Conservation (phyloP, 2,329 filamentous ascomycete genomes). For the Hypoxylon rubiginosum region DNA sequence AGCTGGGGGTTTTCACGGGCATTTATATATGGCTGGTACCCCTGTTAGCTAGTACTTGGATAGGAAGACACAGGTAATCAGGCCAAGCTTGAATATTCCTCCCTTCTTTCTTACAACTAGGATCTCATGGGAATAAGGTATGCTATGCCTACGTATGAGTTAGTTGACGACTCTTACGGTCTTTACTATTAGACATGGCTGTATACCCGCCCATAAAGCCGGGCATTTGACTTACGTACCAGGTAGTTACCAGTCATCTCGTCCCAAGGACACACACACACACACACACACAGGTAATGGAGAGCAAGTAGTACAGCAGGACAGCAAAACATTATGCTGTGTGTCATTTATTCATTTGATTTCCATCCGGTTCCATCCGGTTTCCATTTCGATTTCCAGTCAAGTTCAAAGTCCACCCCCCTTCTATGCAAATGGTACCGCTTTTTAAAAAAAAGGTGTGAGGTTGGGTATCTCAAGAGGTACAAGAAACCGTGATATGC, state of each 20-base stretch:
- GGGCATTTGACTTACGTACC: neutral
- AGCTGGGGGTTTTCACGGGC: no score
- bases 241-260: neutral
- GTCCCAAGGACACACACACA: neutral
- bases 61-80: no score
- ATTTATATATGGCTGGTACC: no score
- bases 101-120: no score
- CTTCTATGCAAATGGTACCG: neutral
- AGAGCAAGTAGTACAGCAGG: neutral
- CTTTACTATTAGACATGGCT: no score
- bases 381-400: neutral
- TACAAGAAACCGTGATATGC: slow-evolving; percentile 2
- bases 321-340: neutral
- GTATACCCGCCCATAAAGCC: no score
- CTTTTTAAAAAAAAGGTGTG: neutral
- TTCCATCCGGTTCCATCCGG: neutral
- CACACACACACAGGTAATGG: neutral
- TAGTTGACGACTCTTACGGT: no score
- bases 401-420: neutral
- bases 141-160: no score
- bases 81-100: no score
- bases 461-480: slow-evolving; percentile 21
- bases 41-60: no score
- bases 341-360: slow-evolving; percentile 1
- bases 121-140: no score